Percentiles rank a stretch among this genome's conserved stretches.
phyloP scores from a whole-genome alignment of 2,329 filamentous ascomycete species.

The Emmonsiellopsis sp. region DNA sequence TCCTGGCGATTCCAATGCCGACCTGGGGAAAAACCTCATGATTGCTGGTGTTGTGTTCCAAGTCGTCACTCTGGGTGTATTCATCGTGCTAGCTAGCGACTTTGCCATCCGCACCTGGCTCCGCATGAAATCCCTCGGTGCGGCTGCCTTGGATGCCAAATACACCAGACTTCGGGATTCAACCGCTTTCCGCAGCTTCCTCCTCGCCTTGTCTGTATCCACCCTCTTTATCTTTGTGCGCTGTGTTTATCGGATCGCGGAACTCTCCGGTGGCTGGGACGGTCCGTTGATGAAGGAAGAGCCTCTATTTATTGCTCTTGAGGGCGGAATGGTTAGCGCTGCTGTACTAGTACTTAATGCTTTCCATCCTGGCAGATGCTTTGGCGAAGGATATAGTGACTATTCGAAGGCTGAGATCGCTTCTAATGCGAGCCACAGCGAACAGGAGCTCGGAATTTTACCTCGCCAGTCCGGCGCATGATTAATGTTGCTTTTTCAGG shows the following conservation, averaged over 20 bases:
- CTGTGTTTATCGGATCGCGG: conserved; percentile 43
- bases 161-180: conserved; percentile 20
- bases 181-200: conserved; percentile 32
- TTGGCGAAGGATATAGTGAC: conserved; percentile 3
- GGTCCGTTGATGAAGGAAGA: conserved; percentile 42
- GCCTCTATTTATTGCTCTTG: conserved; percentile 43
- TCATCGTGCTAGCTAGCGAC: conserved; percentile 43
- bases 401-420: background rate
- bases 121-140: conserved; percentile 8
- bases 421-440: background rate
- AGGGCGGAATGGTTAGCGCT: conserved; percentile 46
- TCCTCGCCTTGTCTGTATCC: conserved; percentile 29
- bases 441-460: background rate
- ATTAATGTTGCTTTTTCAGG: too few species aligned
- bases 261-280: conserved; percentile 41
- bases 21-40: conserved; percentile 52
- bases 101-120: conserved; percentile 31
- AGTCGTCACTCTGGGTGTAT: conserved; percentile 48
- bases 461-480: too few species aligned
- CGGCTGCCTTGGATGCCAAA: conserved; percentile 6
- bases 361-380: conserved; percentile 37
- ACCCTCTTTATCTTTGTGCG: conserved; percentile 40
- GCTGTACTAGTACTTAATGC: conserved; percentile 37
- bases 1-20: conserved; percentile 25
- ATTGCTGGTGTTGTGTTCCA: conserved; percentile 56